These are phyloP conservation scores for Umbelopsis isabellina DNA, from an alignment of 192 early-diverging fungal genomes.

Conservation along the genomic window DNA sequence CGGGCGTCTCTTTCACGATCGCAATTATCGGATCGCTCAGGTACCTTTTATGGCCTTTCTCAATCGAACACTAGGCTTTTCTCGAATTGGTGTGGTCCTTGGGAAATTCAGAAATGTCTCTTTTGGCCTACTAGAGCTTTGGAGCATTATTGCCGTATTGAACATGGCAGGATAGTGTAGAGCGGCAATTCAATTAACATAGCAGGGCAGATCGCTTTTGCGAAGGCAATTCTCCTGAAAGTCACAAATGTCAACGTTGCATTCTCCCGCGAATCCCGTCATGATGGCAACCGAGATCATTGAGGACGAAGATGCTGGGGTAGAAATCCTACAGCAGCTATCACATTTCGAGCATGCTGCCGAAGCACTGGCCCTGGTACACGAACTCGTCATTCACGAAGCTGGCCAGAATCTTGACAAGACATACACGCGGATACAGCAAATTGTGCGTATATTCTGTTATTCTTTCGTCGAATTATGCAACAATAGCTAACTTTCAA, in stretches of 20 bases:
- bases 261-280: background rate
- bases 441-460: background rate
- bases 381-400: background rate
- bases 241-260: background rate
- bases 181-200: conserved; percentile 1
- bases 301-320: conserved; percentile 19
- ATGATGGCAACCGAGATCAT: conserved; percentile 10
- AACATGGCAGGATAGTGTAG: background rate
- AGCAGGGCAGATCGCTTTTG: background rate
- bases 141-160: background rate
- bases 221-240: background rate
- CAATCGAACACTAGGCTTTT: conserved; percentile 38
- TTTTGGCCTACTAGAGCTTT: background rate
- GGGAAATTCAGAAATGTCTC: conserved; percentile 36
- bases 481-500: background rate
- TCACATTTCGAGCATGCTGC: conserved; percentile 27
- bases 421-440: background rate
- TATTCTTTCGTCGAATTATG: background rate
- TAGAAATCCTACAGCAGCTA: background rate
- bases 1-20: background rate
- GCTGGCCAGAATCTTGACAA: background rate
- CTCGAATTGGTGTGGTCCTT: conserved; percentile 33
- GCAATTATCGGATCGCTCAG: background rate
- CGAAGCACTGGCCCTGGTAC: background rate
- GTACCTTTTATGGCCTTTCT: conserved; percentile 39